These are phyloP conservation scores for Hypoxylon sp. DNA, from an alignment of 2,329 filamentous ascomycete genomes.

Conservation along the genomic window DNA sequence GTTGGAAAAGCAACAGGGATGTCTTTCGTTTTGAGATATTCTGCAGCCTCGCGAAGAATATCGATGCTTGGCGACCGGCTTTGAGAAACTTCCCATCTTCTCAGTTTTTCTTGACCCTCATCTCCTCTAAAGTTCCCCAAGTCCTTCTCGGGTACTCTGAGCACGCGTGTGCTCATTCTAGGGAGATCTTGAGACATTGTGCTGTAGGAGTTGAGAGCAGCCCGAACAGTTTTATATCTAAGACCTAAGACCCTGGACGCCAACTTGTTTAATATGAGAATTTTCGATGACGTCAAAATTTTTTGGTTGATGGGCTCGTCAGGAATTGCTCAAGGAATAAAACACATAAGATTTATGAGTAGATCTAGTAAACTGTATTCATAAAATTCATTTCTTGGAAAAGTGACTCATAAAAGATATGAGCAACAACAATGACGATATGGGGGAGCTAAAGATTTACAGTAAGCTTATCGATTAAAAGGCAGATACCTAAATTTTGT, in stretches of 20 bases:
- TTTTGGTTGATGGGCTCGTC: background rate
- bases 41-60: conserved; percentile 74
- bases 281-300: background rate
- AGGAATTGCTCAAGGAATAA: background rate
- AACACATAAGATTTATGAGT: background rate
- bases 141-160: conserved; percentile 46
- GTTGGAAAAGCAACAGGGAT: conserved; percentile 95
- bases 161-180: conserved; percentile 46
- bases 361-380: background rate
- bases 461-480: conserved; percentile 44
- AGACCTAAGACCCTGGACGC: conserved; percentile 44
- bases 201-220: conserved; percentile 49
- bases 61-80: conserved; percentile 44
- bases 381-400: conserved; percentile 6
- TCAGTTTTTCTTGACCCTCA: conserved; percentile 46
- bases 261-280: conserved; percentile 48
- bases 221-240: conserved; percentile 49
- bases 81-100: conserved; percentile 51
- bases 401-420: conserved; percentile 44
- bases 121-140: conserved; percentile 51
- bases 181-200: conserved; percentile 54
- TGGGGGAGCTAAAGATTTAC: conserved; percentile 17
- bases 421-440: conserved; percentile 32
- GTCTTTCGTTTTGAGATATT: conserved; percentile 74
- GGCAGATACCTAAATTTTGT: background rate